Conservation (phyloP, 805 yeast genomes). For the Yamadazyma laniorum region DNA sequence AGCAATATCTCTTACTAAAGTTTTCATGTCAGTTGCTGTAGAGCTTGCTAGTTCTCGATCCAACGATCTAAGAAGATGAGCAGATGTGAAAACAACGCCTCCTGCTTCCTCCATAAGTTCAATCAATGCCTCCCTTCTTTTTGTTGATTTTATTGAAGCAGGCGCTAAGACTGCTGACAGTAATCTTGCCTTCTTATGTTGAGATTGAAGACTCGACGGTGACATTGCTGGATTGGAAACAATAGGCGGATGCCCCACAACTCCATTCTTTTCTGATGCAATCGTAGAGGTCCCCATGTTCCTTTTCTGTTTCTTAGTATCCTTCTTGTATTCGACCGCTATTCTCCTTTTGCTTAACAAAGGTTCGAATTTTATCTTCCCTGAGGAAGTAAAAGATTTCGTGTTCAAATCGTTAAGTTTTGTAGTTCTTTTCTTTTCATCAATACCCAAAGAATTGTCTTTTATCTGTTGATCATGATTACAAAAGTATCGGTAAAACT, state of each 20-base stretch:
- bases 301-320: background rate
- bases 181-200: background rate
- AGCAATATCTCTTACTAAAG: slow-evolving; percentile 38
- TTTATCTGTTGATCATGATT: background rate
- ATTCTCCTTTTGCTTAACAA: slow-evolving; percentile 19
- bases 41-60: slow-evolving; percentile 27
- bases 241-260: background rate
- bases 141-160: slow-evolving; percentile 24
- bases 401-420: slow-evolving; percentile 11
- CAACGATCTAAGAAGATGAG: slow-evolving; percentile 29
- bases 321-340: background rate
- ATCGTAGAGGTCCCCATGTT: background rate
- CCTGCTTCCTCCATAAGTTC: slow-evolving; percentile 33
- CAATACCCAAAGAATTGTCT: background rate
- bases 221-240: background rate
- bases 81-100: slow-evolving; percentile 37
- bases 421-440: background rate
- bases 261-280: background rate
- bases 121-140: slow-evolving; percentile 28
- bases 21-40: slow-evolving; percentile 37
- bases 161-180: background rate
- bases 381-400: slow-evolving; percentile 18
- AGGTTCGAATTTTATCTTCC: slow-evolving; percentile 25
- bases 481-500: slow-evolving; percentile 59
- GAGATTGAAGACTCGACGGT: background rate